Evolutionary conservation across 306 rosid species (phyloP).

Genomic region (Castanospermum australe): DNA sequence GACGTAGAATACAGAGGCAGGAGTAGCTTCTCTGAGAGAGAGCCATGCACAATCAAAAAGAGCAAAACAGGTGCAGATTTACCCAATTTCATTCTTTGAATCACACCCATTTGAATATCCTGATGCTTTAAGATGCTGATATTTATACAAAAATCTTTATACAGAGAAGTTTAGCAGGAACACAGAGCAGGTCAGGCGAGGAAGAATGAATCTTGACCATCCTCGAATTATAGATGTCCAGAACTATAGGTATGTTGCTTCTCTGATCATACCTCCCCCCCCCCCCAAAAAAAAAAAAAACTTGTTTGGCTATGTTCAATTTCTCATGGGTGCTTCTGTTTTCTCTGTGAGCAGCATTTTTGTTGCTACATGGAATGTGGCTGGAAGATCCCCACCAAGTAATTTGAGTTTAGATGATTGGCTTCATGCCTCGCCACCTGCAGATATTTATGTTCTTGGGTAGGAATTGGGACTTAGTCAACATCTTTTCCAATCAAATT

Average conservation of each 20-base stretch:
- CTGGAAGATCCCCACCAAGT: slow-evolving; percentile 93
- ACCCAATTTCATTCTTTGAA: slow-evolving; percentile 7
- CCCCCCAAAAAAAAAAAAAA: background rate
- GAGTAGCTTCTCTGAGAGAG: slow-evolving; percentile 94
- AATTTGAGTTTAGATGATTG: slow-evolving; percentile 85
- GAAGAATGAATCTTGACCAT: slow-evolving; percentile 88
- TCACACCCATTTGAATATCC: slow-evolving; percentile 5
- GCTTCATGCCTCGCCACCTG: slow-evolving; percentile 97
- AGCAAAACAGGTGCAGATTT: slow-evolving; percentile 85
- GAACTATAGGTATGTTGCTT: slow-evolving; percentile 71
- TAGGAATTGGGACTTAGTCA: slow-evolving; percentile 34
- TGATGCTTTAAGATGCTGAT: background rate
- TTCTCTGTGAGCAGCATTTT: slow-evolving; percentile 60
- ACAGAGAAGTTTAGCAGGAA: slow-evolving; percentile 82
- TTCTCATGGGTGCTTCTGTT: slow-evolving; percentile 26
- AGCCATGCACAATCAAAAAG: slow-evolving; percentile 82
- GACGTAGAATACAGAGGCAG: slow-evolving; percentile 75
- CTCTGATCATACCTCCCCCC: background rate
- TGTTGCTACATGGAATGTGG: slow-evolving; percentile 98
- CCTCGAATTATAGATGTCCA: slow-evolving; percentile 95
- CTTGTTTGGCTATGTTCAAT: slow-evolving; percentile 21
- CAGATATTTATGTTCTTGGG: slow-evolving; percentile 99
- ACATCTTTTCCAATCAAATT: background rate
- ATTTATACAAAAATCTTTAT: background rate
- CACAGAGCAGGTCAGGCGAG: slow-evolving; percentile 63